A percentile compares a stretch with the other conserved stretches of the same genome.
Evolutionary conservation across 495 filamentous ascomycete genomes (phyloP).

Genomic region (Oidiodendron maius): DNA sequence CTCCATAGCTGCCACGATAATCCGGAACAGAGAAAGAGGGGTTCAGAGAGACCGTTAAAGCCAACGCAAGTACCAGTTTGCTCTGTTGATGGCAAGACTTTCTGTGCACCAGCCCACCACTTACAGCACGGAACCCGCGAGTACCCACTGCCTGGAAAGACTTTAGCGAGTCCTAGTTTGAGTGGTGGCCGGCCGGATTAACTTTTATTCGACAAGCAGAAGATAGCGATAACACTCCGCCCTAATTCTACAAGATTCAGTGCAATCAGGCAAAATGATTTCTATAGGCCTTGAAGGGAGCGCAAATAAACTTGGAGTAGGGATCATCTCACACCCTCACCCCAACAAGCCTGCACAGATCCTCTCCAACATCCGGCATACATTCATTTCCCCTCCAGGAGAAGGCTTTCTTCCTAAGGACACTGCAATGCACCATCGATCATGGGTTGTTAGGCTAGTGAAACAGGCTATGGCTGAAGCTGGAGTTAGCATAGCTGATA

Average conservation of each 20-base stretch:
- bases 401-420: constrained; percentile 96
- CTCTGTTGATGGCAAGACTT: background rate
- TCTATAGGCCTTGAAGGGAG: constrained; percentile 93
- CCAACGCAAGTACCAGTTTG: background rate
- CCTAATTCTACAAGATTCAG: too few relatives aligned
- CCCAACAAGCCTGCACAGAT: constrained; percentile 56
- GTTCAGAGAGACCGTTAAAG: too few relatives aligned
- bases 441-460: constrained; percentile 75
- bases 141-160: too few relatives aligned
- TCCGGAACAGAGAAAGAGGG: too few relatives aligned
- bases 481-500: constrained; percentile 50
- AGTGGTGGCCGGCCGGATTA: too few relatives aligned
- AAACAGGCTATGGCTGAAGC: constrained; percentile 71
- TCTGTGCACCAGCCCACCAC: too few relatives aligned
- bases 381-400: constrained; percentile 84
- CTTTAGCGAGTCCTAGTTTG: too few relatives aligned
- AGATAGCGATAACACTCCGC: too few relatives aligned
- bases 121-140: too few relatives aligned
- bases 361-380: constrained; percentile 92
- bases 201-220: too few relatives aligned
- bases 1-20: constrained; percentile 21
- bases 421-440: constrained; percentile 84
- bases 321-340: constrained; percentile 78
- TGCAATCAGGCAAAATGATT: constrained; percentile 47
- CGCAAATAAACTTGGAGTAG: constrained; percentile 95